Conservation (phyloP, 139 green algal species). For the Tetradesmus lagerheimii region DNA sequence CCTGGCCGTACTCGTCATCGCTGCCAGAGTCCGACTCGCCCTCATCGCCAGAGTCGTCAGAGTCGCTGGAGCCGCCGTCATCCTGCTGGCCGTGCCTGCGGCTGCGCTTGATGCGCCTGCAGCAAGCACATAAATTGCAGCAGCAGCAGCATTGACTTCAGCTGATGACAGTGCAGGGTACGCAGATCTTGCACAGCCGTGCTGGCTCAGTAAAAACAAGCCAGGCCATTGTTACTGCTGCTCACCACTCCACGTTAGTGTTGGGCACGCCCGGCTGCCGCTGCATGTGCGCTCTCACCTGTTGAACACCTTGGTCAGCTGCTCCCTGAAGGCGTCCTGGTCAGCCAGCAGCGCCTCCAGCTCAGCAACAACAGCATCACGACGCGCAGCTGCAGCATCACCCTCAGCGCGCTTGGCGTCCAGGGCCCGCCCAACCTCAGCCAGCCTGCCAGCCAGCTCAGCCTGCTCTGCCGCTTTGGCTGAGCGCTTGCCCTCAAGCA, state of each 20-base stretch:
- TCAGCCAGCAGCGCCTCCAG: slow-evolving; percentile 74
- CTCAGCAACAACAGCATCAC: slow-evolving; percentile 52
- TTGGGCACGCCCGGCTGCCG: no score
- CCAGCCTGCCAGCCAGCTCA: slow-evolving; percentile 68
- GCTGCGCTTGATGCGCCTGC: slow-evolving; percentile 77
- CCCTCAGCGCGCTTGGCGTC: slow-evolving; percentile 61
- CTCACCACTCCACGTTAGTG: no score
- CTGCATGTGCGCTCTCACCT: slow-evolving; percentile 1
- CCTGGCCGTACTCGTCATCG: slow-evolving; percentile 70
- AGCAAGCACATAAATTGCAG: background rate
- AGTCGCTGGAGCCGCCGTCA: slow-evolving; percentile 54
- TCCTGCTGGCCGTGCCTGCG: background rate
- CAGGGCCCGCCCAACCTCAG: slow-evolving; percentile 60
- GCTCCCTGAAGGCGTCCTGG: slow-evolving; percentile 69
- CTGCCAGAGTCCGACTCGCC: slow-evolving; percentile 57
- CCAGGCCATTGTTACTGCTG: no score
- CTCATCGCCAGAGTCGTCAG: slow-evolving; percentile 60
- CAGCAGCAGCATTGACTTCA: background rate
- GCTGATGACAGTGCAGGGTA: no score
- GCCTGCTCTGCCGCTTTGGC: slow-evolving; percentile 74
- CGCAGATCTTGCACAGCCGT: no score
- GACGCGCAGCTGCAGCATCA: background rate
- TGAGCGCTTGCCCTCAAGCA: slow-evolving; percentile 65
- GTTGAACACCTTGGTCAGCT: slow-evolving; percentile 78
- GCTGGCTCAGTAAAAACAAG: no score